Evolutionary conservation across 495 filamentous ascomycete genomes (phyloP).

Genomic region (Chaetomidium leptoderma): DNA sequence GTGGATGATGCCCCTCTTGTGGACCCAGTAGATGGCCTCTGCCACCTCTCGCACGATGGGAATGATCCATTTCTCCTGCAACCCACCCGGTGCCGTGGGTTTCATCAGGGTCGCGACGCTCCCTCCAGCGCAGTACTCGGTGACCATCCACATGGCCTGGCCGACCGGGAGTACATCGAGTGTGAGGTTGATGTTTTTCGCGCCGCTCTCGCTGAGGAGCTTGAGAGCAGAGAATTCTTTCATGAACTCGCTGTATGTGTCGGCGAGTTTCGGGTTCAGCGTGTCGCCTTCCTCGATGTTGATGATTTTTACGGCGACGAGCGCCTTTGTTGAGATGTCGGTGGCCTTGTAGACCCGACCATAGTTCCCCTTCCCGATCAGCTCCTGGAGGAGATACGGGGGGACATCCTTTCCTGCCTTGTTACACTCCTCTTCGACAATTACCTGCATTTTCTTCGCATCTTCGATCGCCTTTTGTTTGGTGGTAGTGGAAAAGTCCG

Average conservation of each 20-base stretch:
- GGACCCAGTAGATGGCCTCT: slow-evolving; percentile 77
- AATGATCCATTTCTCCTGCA: slow-evolving; percentile 88
- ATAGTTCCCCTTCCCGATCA: slow-evolving; percentile 94
- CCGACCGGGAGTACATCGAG: slow-evolving; percentile 84
- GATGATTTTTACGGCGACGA: slow-evolving; percentile 93
- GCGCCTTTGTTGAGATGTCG: slow-evolving; percentile 51
- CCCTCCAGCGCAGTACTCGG: slow-evolving; percentile 91
- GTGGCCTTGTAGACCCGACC: slow-evolving; percentile 86
- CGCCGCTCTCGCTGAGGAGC: slow-evolving; percentile 74
- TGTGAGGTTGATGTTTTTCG: slow-evolving; percentile 85
- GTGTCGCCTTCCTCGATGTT: slow-evolving; percentile 87
- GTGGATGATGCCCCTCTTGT: slow-evolving; percentile 90
- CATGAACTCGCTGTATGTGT: slow-evolving; percentile 78
- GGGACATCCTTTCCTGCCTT: slow-evolving; percentile 47
- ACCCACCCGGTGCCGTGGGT: slow-evolving; percentile 60
- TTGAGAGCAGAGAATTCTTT: slow-evolving; percentile 86
- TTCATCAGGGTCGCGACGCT: slow-evolving; percentile 82
- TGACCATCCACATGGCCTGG: slow-evolving; percentile 89
- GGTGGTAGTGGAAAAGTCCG: slow-evolving; percentile 35
- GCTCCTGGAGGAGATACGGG: slow-evolving; percentile 73
- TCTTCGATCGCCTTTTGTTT: slow-evolving; percentile 52
- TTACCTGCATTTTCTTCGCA: slow-evolving; percentile 51
- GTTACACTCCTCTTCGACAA: slow-evolving; percentile 45
- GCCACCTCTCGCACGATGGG: slow-evolving; percentile 85
- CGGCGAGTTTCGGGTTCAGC: slow-evolving; percentile 65